Evolutionary conservation across 2,329 filamentous ascomycete species (phyloP).

Genomic region (Teratosphaeria viscida): DNA sequence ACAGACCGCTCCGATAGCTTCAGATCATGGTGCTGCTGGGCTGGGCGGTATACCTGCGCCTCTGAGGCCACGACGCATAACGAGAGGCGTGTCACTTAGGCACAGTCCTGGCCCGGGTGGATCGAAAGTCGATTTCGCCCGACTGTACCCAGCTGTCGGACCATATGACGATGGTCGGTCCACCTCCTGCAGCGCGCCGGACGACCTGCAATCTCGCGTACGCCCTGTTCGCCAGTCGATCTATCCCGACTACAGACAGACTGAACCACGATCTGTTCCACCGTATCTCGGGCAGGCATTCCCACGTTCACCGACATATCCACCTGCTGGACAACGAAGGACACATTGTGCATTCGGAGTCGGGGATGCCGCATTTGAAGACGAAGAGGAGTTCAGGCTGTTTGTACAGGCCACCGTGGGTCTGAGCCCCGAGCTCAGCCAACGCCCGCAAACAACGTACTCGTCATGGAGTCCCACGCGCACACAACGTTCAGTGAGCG

Average conservation of each 20-base stretch:
- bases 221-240: background rate
- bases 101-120: slow-evolving; percentile 2
- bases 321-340: slow-evolving; percentile 8
- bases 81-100: slow-evolving; percentile 3
- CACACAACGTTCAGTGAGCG: background rate
- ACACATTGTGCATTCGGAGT: slow-evolving; percentile 6
- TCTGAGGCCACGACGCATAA: background rate
- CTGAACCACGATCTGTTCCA: background rate
- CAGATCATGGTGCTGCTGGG: background rate
- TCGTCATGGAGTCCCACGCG: background rate
- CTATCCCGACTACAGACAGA: background rate
- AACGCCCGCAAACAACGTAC: background rate
- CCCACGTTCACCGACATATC: slow-evolving; percentile 12
- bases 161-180: slow-evolving; percentile 10
- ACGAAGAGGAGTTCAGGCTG: slow-evolving; percentile 21
- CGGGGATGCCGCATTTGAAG: slow-evolving; percentile 17
- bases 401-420: slow-evolving; percentile 25
- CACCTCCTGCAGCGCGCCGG: slow-evolving; percentile 4
- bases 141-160: slow-evolving; percentile 17
- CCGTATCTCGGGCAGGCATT: background rate
- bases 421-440: slow-evolving; percentile 15
- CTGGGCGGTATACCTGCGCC: slow-evolving; percentile 1
- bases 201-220: slow-evolving; percentile 2
- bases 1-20: background rate
- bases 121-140: slow-evolving; percentile 4